Evolutionary conservation across 106 monocot species (phyloP).

Genomic region (Hemerocallis citrina): DNA sequence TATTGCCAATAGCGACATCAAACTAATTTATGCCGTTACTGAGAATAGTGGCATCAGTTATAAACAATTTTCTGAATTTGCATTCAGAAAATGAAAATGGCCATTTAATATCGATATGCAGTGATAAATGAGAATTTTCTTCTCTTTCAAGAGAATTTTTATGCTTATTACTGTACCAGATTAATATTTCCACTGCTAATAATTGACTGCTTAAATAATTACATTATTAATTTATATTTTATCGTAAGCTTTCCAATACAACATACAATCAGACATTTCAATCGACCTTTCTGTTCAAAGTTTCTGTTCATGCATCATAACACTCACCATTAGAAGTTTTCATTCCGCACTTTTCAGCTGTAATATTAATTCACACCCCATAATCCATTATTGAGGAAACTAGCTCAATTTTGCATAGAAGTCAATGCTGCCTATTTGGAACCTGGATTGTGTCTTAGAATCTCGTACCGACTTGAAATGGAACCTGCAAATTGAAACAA

Average conservation of each 20-base stretch:
- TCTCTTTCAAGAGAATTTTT: too few species aligned
- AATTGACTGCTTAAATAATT: too few species aligned
- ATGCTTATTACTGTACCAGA: too few species aligned
- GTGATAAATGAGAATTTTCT: too few species aligned
- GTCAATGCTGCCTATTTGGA: slow-evolving; percentile 80
- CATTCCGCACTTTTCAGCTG: not conserved
- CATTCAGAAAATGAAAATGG: too few species aligned
- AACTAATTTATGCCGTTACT: too few species aligned
- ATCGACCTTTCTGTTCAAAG: not conserved
- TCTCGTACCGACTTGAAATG: slow-evolving; percentile 57
- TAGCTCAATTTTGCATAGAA: slow-evolving; percentile 27
- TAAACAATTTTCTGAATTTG: too few species aligned
- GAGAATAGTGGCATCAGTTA: too few species aligned
- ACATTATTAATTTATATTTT: too few species aligned
- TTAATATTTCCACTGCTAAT: too few species aligned
- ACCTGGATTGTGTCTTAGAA: slow-evolving; percentile 38
- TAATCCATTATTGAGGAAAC: not conserved
- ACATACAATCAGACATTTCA: not conserved
- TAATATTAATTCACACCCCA: not conserved
- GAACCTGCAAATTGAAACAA: slow-evolving; percentile 31
- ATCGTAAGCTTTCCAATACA: slow-evolving; percentile 1
- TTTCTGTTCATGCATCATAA: not conserved
- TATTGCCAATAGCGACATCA: too few species aligned
- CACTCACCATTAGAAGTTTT: not conserved
- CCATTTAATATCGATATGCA: too few species aligned